phyloP scores from a whole-genome alignment of 1,284 basidiomycete species.

The Rhodotorula mucilaginosa region DNA sequence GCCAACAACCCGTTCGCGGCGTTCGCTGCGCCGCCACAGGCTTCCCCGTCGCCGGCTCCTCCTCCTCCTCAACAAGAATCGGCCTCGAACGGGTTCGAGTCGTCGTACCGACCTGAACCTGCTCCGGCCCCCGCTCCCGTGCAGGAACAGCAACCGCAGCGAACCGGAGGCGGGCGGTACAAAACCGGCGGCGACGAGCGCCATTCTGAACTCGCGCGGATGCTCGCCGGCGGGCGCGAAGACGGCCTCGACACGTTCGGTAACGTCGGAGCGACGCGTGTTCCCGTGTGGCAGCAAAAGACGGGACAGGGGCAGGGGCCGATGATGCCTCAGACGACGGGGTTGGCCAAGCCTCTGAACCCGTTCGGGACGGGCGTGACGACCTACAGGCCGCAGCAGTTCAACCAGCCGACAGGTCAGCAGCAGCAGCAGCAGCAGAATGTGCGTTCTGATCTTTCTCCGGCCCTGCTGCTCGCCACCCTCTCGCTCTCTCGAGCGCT shows the following conservation, averaged over 20 bases:
- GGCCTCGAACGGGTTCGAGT: slow-evolving; percentile 22
- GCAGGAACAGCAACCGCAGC: slow-evolving; percentile 36
- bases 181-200: slow-evolving; percentile 58
- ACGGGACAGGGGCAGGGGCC: slow-evolving; percentile 16
- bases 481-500: too few species aligned
- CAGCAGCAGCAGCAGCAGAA: slow-evolving; percentile 33
- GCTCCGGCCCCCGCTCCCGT: slow-evolving; percentile 36
- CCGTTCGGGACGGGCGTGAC: slow-evolving; percentile 22
- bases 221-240: slow-evolving; percentile 66
- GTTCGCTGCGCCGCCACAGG: slow-evolving; percentile 40
- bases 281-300: slow-evolving; percentile 41
- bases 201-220: slow-evolving; percentile 69
- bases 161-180: slow-evolving; percentile 37
- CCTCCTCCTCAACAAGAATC: slow-evolving; percentile 7
- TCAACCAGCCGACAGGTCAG: slow-evolving; percentile 29
- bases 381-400: slow-evolving; percentile 28
- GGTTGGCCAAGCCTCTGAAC: slow-evolving; percentile 31
- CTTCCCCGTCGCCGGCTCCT: slow-evolving; percentile 13
- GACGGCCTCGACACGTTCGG: slow-evolving; percentile 93
- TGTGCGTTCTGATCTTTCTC: neutral
- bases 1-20: slow-evolving; percentile 91
- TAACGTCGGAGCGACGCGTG: slow-evolving; percentile 71
- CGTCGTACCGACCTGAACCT: slow-evolving; percentile 24
- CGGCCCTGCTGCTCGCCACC: neutral
- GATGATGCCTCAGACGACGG: slow-evolving; percentile 33